Evolutionary conservation across 768 basidiomycete species (phyloP).

Genomic region (Pleurotus giganteus): DNA sequence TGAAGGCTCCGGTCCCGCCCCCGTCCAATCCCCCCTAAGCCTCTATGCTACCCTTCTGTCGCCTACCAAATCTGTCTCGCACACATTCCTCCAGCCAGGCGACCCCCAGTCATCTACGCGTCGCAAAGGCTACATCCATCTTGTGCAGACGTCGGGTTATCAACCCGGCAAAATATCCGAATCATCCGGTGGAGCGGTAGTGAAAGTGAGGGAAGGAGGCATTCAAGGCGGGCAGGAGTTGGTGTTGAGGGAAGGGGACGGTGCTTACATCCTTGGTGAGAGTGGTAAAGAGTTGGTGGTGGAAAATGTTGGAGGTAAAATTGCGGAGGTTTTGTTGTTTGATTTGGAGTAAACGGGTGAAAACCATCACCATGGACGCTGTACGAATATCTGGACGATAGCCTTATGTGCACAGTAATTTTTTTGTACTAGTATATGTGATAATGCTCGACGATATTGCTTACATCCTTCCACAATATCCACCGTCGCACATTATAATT

Average conservation of each 20-base stretch:
- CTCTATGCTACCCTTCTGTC: slow-evolving; percentile 72
- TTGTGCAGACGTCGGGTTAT: slow-evolving; percentile 84
- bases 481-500: too few species aligned
- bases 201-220: slow-evolving; percentile 46
- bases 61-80: slow-evolving; percentile 10
- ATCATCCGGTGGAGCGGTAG: slow-evolving; percentile 50
- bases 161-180: slow-evolving; percentile 38
- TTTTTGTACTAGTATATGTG: too few species aligned
- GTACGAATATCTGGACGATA: too few species aligned
- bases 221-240: slow-evolving; percentile 38
- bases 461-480: too few species aligned
- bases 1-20: slow-evolving; percentile 77
- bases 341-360: slow-evolving; percentile 65
- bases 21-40: slow-evolving; percentile 66
- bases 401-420: too few species aligned
- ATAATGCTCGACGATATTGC: too few species aligned
- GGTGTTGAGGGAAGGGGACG: slow-evolving; percentile 83
- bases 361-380: too few species aligned
- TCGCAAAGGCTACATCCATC: slow-evolving; percentile 78
- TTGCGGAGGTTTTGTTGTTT: slow-evolving; percentile 78
- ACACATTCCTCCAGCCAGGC: slow-evolving; percentile 9
- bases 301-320: slow-evolving; percentile 62
- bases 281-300: slow-evolving; percentile 36
- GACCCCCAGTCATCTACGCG: slow-evolving; percentile 20
- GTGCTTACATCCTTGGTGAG: slow-evolving; percentile 65